Evolutionary conservation across 305 asterid genomes (phyloP).

Genomic region (Fraxinus ornus): DNA sequence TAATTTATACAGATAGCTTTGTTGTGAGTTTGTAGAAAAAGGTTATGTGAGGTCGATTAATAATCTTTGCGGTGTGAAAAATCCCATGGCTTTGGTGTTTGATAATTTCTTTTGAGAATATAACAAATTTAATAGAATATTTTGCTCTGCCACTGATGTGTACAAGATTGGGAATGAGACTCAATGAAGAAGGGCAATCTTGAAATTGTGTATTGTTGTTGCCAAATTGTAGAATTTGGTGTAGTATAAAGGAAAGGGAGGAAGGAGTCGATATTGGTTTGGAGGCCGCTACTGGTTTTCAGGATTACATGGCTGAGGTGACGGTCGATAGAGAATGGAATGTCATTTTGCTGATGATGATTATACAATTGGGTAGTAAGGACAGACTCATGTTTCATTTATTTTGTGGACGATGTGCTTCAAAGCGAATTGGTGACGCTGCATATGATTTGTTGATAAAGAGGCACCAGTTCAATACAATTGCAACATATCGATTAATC

Average conservation of each 20-base stretch:
- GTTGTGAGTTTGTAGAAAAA: too few species aligned
- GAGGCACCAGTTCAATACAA: too few species aligned
- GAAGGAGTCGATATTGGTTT: not conserved
- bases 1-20: not conserved
- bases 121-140: not conserved
- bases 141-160: not conserved
- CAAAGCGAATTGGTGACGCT: too few species aligned
- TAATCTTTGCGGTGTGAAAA: too few species aligned
- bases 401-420: too few species aligned
- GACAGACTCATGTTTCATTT: not conserved
- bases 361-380: slow-evolving; percentile 52
- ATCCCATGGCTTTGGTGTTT: too few species aligned
- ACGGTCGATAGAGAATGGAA: slow-evolving; percentile 49
- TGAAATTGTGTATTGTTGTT: not conserved
- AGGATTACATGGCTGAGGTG: not conserved
- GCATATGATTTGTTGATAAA: too few species aligned
- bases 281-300: not conserved
- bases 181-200: not conserved
- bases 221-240: not conserved
- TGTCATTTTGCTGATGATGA: slow-evolving; percentile 72
- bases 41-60: too few species aligned
- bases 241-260: not conserved
- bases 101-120: not conserved
- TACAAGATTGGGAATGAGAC: not conserved
- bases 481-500: too few species aligned